phyloP scores from a whole-genome alignment of 257 asterid species.

The Solanum phureja region DNA sequence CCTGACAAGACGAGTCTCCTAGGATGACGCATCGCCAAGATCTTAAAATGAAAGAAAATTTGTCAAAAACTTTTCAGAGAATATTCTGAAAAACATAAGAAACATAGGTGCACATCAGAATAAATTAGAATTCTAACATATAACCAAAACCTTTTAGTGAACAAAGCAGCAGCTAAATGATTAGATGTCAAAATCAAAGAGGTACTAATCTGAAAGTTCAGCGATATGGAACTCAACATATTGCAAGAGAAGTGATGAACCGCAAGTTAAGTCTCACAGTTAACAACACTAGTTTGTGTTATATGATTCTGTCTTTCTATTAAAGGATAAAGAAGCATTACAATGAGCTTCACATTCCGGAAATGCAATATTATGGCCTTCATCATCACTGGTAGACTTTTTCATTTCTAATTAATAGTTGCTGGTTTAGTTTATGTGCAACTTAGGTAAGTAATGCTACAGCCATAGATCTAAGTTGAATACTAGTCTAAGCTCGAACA shows the following conservation, averaged over 20 bases:
- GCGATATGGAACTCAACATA: neutral
- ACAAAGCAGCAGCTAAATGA: neutral
- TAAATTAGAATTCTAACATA: neutral
- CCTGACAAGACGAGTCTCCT: slow-evolving; percentile 85
- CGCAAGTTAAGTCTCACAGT: neutral
- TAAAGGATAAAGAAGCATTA: neutral
- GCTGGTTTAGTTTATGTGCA: neutral
- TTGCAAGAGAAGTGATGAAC: neutral
- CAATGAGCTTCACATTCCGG: neutral
- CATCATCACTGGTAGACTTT: neutral
- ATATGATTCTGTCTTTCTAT: neutral
- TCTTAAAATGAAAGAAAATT: slow-evolving; percentile 23
- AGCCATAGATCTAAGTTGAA: neutral
- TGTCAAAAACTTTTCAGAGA: neutral
- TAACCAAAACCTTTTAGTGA: neutral
- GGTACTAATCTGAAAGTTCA: neutral
- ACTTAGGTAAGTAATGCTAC: neutral
- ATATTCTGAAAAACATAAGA: neutral
- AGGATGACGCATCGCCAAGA: slow-evolving; percentile 97
- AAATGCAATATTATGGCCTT: neutral
- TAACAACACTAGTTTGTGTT: neutral
- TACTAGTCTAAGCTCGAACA: neutral
- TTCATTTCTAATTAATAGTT: neutral
- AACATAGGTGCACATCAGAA: neutral
- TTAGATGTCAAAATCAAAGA: neutral